Base-by-base conservation (phyloP, 805 yeast species). In the Starmerella lactis-condensi region DNA sequence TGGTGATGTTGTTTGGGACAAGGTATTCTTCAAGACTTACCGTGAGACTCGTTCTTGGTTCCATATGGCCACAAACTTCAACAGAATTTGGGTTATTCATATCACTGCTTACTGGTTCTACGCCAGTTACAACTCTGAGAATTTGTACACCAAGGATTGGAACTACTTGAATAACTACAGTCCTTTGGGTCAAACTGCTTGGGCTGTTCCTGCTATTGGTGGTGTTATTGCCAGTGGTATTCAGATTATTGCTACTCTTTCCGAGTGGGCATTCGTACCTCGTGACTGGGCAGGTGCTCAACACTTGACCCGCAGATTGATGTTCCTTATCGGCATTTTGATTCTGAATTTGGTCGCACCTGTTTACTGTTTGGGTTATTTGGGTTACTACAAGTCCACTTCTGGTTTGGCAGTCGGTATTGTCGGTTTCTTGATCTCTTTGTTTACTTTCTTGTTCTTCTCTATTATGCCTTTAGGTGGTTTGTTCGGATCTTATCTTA, bases 271-370 rank as follows among this genome's bases (percentile, higher is more conserved):
- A 53, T 89, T 82, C 49, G 96, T 89, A 39, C 98, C 98, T 44
- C 75, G 96, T 60, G 70, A 75, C 46, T 89, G 96, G 96, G 92
- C 96, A 22, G 98, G 99, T 58, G 95, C 96, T 55, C 96, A 85
- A 61, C 94, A 78, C 55, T 67, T 89, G 52, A 61, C 81, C 23
- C 79, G 93, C 60, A 75, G 98, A 54, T 64, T 89, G 47, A 52
- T 73, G 63, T 75, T 83, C 52, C 57, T 85, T 53, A 43, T 74
- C 33, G 42, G 68, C 31, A 68, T 82, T 43, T 62, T 82, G 35
- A 63, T 61, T 32, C 47, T 73, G 40, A 89, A 85, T 57, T 62
- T 85, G 51, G 91, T 74, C 44, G 93, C 96, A 23, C 70, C 79
- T 20, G 70, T 79, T 34, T 89, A 78, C 51, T 73, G 83, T 24